Base-by-base conservation (phyloP, 2,329 filamentous ascomycete genomes). In the Fusarium haematococcum region DNA sequence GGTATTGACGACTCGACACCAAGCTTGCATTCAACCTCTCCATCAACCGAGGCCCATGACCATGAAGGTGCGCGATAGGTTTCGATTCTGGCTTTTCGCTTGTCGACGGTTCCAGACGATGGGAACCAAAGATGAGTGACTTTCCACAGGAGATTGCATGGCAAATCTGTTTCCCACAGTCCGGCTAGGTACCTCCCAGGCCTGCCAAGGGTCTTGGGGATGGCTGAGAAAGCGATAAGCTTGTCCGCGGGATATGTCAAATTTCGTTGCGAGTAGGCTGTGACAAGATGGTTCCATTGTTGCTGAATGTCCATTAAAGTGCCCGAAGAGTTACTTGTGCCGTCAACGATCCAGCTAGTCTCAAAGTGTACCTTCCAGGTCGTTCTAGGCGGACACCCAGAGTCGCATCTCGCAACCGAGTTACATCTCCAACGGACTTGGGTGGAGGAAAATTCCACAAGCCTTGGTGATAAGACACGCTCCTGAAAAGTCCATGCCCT, bases 31-130 rank as follows among this genome's bases (percentile, higher is more conserved):
- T 16, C 27, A 10, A 62, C 43, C 16, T 45, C 43, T 37, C 59
- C 61, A 18, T 64, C 50, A 13, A 45, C 61, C 30, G 35, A 57
- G 5, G 61, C 48, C 61, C 48, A 57, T 32, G 50, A 57, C 61
- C 50, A 56, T 23, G 61, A 63, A 23, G 45, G 43, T 2, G 61
- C 48, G 9, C 45, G 18, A n/a, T 56, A 63, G 3, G 13, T 23
- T 13, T 23, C 10, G 1, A 41, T 30, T 20, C 7, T 27, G 2
- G 41, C 7, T n/a, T 48, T 45, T 25, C 30, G 58, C 30, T 61
- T 48, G 45, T 63, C 33, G 48, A 52, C 14, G 2, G 39, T 45
- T 23, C 60, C 45, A 20, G 43, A 25, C 1, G 25, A 52, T 1
- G 48, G 60, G 0, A 33, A 52, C 43, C 48, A 63, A 10, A 63